phyloP scores from a whole-genome alignment of 148 eudicot species.

The Rhododendron vialii region DNA sequence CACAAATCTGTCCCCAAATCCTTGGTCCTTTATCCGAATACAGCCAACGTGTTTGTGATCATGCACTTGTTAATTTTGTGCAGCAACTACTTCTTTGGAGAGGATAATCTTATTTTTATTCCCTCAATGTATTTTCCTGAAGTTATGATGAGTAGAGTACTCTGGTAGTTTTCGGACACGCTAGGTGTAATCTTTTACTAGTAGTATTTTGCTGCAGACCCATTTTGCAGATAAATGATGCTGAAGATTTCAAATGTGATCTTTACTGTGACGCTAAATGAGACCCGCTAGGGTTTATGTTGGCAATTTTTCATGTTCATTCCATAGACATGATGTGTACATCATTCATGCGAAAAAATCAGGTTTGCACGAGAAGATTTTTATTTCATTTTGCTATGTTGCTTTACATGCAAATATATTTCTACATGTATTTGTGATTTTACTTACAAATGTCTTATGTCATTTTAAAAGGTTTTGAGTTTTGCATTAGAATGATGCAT shows the following conservation, averaged over 20 bases:
- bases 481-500: neutral
- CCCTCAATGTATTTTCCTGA: neutral
- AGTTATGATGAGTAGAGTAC: neutral
- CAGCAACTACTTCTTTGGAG: neutral
- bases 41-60: neutral
- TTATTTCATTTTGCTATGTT: neutral
- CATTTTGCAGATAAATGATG: neutral
- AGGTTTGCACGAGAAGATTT: neutral
- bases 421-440: neutral
- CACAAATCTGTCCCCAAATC: neutral
- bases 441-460: neutral
- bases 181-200: neutral
- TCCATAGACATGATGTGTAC: neutral
- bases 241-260: neutral
- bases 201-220: neutral
- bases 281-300: neutral
- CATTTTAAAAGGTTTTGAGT: neutral
- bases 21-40: neutral
- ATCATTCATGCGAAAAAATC: neutral
- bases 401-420: neutral
- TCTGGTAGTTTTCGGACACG: neutral
- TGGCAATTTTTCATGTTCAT: neutral
- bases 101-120: neutral
- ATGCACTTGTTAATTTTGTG: constrained; percentile 3
- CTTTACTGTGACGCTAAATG: neutral